Evolutionary conservation across 139 green algal genomes (phyloP), one percentile per base, ranked within the genome.

Genomic region (Chlamydomonas applanata): DNA sequence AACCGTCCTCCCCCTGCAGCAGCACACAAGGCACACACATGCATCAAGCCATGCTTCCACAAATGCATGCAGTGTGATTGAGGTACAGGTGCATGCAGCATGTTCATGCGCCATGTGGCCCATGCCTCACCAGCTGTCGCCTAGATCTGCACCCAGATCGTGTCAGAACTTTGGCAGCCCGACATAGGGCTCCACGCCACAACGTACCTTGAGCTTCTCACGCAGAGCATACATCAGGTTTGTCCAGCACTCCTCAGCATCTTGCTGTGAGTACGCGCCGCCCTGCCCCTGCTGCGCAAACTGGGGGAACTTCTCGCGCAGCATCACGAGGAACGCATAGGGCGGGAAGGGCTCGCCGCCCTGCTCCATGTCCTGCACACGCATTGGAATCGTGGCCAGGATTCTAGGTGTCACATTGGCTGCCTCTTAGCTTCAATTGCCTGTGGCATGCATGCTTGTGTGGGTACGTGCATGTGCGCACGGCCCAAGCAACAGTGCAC

Each of bases 201-300:
- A 7, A 36, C 61, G 5, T 57, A 91, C 92, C 87, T 93, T 90
- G 35, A 96, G 72, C 66, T 81, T 84, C 72, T 92, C 86, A 3
- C 77, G 76, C 13, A 99, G 79, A 7, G 78, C 81, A 75, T 91
- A 90, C 65, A 98, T 62, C 19, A 99, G 68, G 82, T 95, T 87
- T 4, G 87, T 93, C 89, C 89, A 98, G 85, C 96, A 99, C 83
- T 99, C 96, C 84, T 99, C 96, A 19, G 96, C 96, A 77, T 99
- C 96, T 86, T 99, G 95, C 86, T 99, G 96, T 83, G 91, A 93
- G 82, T 89, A 95, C 22, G 83, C 72, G 32, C 94, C 91, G 29
- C 83, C 79, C 35, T 79, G 46, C 36, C 77, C 80, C 63, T 77
- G 79, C 80, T 98, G 88, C 14, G 83, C 92, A 83, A 99, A 99